A percentile compares a stretch with the other conserved stretches of the same genome.
These are phyloP conservation scores for Thyridium curvatum DNA, from an alignment of 2,329 filamentous ascomycete genomes.

Conservation along the genomic window DNA sequence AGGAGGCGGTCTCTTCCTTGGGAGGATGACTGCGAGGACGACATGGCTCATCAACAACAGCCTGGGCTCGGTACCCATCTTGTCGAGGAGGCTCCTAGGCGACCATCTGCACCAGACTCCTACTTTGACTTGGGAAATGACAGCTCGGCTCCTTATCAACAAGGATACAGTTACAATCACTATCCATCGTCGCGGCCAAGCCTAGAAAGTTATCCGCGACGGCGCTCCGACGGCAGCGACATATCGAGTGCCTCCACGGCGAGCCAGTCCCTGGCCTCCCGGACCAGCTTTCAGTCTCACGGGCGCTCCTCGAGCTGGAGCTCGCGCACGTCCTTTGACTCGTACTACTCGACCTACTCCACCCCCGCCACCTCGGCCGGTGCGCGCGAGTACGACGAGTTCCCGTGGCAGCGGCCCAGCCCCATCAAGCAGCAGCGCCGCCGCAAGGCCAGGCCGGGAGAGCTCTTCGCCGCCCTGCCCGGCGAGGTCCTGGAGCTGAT, in stretches of 20 bases:
- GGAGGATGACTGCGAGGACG: no score
- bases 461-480: slow-evolving; percentile 48
- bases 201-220: slow-evolving; percentile 14
- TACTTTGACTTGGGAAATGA: no score
- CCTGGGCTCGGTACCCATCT: no score
- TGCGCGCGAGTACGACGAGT: slow-evolving; percentile 9
- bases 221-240: slow-evolving; percentile 15
- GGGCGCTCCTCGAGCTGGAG: slow-evolving; percentile 15
- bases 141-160: no score
- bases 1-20: slow-evolving; percentile 3
- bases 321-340: slow-evolving; percentile 19
- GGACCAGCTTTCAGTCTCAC: slow-evolving; percentile 22
- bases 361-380: slow-evolving; percentile 2
- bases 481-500: slow-evolving; percentile 53
- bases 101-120: no score
- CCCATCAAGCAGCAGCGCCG: slow-evolving; percentile 24
- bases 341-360: slow-evolving; percentile 8
- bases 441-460: slow-evolving; percentile 33
- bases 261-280: slow-evolving; percentile 12
- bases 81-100: no score
- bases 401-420: slow-evolving; percentile 21
- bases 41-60: no score
- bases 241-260: slow-evolving; percentile 20
- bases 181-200: slow-evolving; percentile 1
- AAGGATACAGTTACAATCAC: no score